Conservation (phyloP, 257 asterid genomes). For the Lithospermum erythrorhizon region DNA sequence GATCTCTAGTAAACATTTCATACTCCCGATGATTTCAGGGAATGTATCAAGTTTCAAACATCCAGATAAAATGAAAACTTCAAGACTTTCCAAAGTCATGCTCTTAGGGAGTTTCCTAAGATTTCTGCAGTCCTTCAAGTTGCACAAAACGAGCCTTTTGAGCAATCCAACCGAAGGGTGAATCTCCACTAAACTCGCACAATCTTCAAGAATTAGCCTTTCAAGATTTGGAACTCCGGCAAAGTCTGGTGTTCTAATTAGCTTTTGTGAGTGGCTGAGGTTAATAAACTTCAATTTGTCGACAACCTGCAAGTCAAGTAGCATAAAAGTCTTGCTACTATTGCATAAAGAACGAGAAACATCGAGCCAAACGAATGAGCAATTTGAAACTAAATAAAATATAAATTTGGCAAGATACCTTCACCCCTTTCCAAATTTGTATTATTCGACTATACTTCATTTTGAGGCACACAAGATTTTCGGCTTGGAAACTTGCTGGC, state of each 20-base stretch:
- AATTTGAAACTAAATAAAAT: background rate
- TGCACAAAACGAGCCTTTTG: background rate
- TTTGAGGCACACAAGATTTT: background rate
- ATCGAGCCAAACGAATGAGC: background rate
- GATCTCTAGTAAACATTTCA: too few relatives aligned
- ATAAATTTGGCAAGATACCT: background rate
- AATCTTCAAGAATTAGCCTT: background rate
- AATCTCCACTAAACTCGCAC: background rate
- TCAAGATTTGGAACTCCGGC: background rate
- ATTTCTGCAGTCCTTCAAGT: background rate
- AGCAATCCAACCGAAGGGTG: constrained; percentile 6
- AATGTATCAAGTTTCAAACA: background rate
- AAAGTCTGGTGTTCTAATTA: constrained; percentile 5
- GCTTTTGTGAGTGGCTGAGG: background rate
- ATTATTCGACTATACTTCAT: background rate
- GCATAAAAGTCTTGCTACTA: too few relatives aligned
- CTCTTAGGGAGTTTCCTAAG: background rate
- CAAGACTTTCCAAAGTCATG: background rate
- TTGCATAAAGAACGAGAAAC: too few relatives aligned
- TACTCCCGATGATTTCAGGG: background rate
- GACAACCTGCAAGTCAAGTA: background rate
- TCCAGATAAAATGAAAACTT: background rate
- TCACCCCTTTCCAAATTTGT: background rate
- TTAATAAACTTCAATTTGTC: background rate
- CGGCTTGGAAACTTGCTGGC: background rate